phyloP scores from a whole-genome alignment of 169 alveolate genomes.

The Plasmodium falciparum region DNA sequence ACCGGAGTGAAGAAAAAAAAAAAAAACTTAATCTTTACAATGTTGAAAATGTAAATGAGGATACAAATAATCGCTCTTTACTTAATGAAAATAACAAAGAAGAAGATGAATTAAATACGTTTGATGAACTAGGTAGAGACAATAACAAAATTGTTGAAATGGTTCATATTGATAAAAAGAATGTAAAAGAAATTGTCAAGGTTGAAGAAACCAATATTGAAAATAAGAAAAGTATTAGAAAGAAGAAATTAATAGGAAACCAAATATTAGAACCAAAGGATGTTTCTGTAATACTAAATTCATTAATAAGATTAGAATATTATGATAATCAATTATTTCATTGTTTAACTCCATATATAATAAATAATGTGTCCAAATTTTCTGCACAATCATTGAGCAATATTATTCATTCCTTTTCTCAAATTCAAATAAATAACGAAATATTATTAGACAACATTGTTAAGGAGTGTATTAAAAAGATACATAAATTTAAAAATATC shows the following conservation, averaged over 20 bases:
- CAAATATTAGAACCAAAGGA: constrained; percentile 60
- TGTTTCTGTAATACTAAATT: constrained; percentile 42
- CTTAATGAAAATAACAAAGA: neutral
- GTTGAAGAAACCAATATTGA: too few species aligned
- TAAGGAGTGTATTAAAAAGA: constrained; percentile 26
- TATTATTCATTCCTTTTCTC: constrained; percentile 45
- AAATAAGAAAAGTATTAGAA: neutral
- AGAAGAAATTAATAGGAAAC: neutral
- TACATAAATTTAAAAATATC: constrained; percentile 61
- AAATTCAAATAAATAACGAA: constrained; percentile 45
- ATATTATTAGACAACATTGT: constrained; percentile 30
- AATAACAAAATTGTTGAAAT: neutral
- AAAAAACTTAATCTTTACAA: neutral
- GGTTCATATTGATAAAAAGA: neutral
- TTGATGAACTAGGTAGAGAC: neutral
- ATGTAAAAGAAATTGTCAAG: neutral
- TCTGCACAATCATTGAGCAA: constrained; percentile 71
- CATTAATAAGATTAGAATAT: constrained; percentile 38
- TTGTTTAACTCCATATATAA: constrained; percentile 55
- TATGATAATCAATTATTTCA: constrained; percentile 63
- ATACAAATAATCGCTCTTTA: neutral
- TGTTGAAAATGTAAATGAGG: neutral
- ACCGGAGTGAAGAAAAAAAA: neutral
- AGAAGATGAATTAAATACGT: too few species aligned
- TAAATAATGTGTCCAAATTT: constrained; percentile 21